These are phyloP conservation scores for Aspergillus ibericus DNA, from an alignment of 2,329 filamentous ascomycete species.

Conservation along the genomic window DNA sequence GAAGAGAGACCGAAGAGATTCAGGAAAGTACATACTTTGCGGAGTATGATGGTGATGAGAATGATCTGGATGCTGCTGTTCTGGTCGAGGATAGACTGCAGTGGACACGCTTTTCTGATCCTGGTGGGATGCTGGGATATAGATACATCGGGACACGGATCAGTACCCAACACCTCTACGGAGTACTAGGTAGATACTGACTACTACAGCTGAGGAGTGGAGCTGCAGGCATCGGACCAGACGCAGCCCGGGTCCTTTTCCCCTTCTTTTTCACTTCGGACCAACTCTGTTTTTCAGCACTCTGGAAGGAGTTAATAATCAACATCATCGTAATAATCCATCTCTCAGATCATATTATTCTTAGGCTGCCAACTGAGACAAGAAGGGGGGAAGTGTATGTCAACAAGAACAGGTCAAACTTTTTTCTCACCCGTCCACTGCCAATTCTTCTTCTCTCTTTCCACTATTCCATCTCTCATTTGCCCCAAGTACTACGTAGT, in stretches of 20 bases:
- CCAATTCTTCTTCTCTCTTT: neutral
- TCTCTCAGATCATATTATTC: slow-evolving; percentile 2
- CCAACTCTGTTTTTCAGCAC: neutral
- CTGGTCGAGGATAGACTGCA: too few relatives aligned
- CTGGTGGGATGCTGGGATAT: too few relatives aligned
- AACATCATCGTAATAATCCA: neutral
- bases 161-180: neutral
- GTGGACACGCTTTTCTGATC: too few relatives aligned
- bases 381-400: neutral
- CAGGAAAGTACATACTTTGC: neutral
- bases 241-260: neutral
- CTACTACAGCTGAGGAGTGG: neutral
- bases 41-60: neutral
- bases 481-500: neutral
- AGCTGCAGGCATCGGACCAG: neutral
- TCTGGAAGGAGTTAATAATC: slow-evolving; percentile 4
- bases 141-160: neutral
- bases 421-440: neutral
- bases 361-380: neutral
- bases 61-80: neutral
- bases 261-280: neutral
- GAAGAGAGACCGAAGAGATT: neutral
- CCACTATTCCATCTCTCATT: neutral
- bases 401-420: neutral
- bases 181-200: too few relatives aligned